Evolutionary conservation across 2,329 filamentous ascomycete species (phyloP).

Genomic region (Tolypocladium capitatum): DNA sequence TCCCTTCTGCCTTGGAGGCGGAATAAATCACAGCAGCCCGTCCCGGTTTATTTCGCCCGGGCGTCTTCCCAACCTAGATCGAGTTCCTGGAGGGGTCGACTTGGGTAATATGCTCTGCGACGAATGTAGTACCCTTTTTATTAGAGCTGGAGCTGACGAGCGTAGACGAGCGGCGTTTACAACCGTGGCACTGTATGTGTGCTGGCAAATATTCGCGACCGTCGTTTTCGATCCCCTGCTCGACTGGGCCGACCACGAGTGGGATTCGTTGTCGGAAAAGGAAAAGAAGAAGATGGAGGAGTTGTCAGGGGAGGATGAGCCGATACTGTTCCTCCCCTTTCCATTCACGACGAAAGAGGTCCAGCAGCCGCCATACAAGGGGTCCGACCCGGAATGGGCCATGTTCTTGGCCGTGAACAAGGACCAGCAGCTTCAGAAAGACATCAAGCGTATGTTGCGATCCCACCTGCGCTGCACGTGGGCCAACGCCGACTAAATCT

Average conservation of each 20-base stretch:
- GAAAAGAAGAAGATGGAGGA: slow-evolving; percentile 28
- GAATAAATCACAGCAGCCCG: slow-evolving; percentile 6
- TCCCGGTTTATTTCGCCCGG: slow-evolving; percentile 21
- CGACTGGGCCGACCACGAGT: slow-evolving; percentile 27
- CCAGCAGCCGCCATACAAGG: slow-evolving; percentile 36
- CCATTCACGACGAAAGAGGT: slow-evolving; percentile 42
- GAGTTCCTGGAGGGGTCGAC: slow-evolving; percentile 11
- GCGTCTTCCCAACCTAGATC: slow-evolving; percentile 2
- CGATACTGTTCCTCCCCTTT: slow-evolving; percentile 45
- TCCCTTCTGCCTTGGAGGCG: slow-evolving; percentile 21
- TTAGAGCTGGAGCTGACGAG: background rate
- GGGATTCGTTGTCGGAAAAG: slow-evolving; percentile 27
- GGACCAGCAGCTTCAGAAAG: slow-evolving; percentile 31
- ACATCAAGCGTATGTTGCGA: slow-evolving; percentile 31
- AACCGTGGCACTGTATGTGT: slow-evolving; percentile 19
- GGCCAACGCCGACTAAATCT: slow-evolving; percentile 5
- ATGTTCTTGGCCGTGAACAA: slow-evolving; percentile 45
- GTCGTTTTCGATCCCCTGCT: slow-evolving; percentile 33
- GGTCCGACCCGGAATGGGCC: slow-evolving; percentile 50
- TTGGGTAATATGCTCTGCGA: slow-evolving; percentile 14
- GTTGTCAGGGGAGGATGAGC: slow-evolving; percentile 28
- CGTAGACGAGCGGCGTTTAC: slow-evolving; percentile 17
- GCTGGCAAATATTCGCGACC: slow-evolving; percentile 29
- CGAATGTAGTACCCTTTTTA: background rate
- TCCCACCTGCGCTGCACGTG: too few species aligned